Conservation (phyloP, 306 rosid genomes). For the Luffa aegyptiaca region DNA sequence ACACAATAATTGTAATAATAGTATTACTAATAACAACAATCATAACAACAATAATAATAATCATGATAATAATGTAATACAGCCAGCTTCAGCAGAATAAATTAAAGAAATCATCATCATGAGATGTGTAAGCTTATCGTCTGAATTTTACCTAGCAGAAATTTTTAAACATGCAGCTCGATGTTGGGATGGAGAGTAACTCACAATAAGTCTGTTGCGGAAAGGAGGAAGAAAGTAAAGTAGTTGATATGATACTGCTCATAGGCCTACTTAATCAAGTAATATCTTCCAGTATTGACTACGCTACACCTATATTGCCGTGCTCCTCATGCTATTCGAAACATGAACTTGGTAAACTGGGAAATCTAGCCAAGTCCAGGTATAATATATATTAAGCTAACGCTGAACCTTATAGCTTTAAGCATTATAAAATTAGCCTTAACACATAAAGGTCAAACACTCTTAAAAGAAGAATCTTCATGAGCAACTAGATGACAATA, state of each 20-base stretch:
- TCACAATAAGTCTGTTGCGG: neutral
- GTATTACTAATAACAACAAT: neutral
- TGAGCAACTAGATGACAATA: neutral
- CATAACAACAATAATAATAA: neutral
- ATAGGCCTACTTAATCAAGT: neutral
- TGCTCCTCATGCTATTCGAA: neutral
- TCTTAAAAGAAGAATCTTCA: constrained; percentile 4
- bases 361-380: neutral
- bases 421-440: neutral
- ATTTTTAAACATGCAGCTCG: neutral
- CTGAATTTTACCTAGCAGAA: neutral
- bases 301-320: neutral
- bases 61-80: neutral
- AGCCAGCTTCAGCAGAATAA: neutral
- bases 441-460: neutral
- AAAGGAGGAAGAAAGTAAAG: neutral
- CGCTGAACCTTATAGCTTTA: neutral
- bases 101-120: neutral
- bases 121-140: neutral
- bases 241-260: neutral
- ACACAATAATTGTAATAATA: no score
- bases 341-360: neutral
- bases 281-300: neutral
- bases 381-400: neutral
- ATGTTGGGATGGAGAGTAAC: neutral